Evolutionary conservation across 2,329 filamentous ascomycete genomes (phyloP).

Genomic region (Orbilia ellipsospora): DNA sequence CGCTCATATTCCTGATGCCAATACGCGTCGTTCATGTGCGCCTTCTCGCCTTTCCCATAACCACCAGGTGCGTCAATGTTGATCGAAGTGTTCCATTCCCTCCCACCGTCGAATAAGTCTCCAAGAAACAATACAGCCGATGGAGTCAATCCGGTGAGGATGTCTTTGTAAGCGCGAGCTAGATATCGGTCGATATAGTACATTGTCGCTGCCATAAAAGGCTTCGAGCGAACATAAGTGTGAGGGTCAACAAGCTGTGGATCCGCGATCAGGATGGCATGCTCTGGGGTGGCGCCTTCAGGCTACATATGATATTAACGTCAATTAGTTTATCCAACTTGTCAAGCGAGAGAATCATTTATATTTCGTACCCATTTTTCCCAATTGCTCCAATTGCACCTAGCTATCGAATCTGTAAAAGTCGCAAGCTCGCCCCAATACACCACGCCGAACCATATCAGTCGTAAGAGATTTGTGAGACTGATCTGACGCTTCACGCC

Average conservation of each 20-base stretch:
- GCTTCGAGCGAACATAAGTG: slow-evolving; percentile 85
- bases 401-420: slow-evolving; percentile 76
- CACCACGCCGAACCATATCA: slow-evolving; percentile 79
- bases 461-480: slow-evolving; percentile 70
- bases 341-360: not conserved
- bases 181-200: slow-evolving; percentile 90
- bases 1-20: slow-evolving; percentile 89
- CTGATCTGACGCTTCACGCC: slow-evolving; percentile 41
- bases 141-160: slow-evolving; percentile 80
- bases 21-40: slow-evolving; percentile 79
- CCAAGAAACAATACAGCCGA: slow-evolving; percentile 92
- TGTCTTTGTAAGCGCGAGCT: slow-evolving; percentile 79
- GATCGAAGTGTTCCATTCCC: slow-evolving; percentile 85
- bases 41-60: slow-evolving; percentile 33
- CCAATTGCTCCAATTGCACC: slow-evolving; percentile 87
- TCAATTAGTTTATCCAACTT: slow-evolving; percentile 23
- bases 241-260: slow-evolving; percentile 93
- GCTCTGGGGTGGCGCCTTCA: slow-evolving; percentile 80
- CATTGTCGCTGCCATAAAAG: slow-evolving; percentile 71
- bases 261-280: slow-evolving; percentile 84
- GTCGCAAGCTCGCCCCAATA: slow-evolving; percentile 86
- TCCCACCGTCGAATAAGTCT: slow-evolving; percentile 92
- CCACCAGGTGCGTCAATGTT: slow-evolving; percentile 61
- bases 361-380: slow-evolving; percentile 81
- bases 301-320: slow-evolving; percentile 69